Percentiles rank a stretch among this genome's conserved stretches.
These are phyloP conservation scores for Ceratobasidium sp. DNA, from an alignment of 1,284 basidiomycete species.

Conservation along the genomic window DNA sequence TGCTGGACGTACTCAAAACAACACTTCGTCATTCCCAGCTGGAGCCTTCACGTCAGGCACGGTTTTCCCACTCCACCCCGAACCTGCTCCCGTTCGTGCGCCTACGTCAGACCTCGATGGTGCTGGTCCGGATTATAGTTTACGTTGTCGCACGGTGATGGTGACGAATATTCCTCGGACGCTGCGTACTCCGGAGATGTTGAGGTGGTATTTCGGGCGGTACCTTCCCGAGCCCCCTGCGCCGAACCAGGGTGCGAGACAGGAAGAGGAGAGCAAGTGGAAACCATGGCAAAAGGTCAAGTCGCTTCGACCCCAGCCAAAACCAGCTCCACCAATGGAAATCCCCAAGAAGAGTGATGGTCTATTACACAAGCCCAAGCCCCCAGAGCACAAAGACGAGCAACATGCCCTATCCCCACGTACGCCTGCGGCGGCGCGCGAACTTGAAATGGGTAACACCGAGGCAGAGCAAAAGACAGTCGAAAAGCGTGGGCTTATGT, in stretches of 20 bases:
- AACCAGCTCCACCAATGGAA: neutral
- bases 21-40: constrained; percentile 22
- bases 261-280: neutral
- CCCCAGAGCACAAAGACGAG: neutral
- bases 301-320: constrained; percentile 13
- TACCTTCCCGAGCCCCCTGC: constrained; percentile 32
- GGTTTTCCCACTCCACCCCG: constrained; percentile 23
- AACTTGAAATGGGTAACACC: constrained; percentile 16
- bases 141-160: constrained; percentile 82
- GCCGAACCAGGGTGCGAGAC: neutral
- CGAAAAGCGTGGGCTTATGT: constrained; percentile 58
- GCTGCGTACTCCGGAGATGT: constrained; percentile 76
- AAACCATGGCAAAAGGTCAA: constrained; percentile 28
- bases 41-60: constrained; percentile 25
- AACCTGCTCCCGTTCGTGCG: constrained; percentile 27
- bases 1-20: constrained; percentile 15
- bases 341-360: constrained; percentile 47
- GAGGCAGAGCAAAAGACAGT: constrained; percentile 40
- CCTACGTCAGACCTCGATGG: constrained; percentile 10
- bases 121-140: constrained; percentile 49
- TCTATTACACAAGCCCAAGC: constrained; percentile 24
- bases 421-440: constrained; percentile 1
- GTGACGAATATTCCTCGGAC: constrained; percentile 84
- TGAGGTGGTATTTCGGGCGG: constrained; percentile 79
- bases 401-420: neutral